phyloP scores from a whole-genome alignment of 768 basidiomycete species.

The Sporobolomyces roseus region DNA sequence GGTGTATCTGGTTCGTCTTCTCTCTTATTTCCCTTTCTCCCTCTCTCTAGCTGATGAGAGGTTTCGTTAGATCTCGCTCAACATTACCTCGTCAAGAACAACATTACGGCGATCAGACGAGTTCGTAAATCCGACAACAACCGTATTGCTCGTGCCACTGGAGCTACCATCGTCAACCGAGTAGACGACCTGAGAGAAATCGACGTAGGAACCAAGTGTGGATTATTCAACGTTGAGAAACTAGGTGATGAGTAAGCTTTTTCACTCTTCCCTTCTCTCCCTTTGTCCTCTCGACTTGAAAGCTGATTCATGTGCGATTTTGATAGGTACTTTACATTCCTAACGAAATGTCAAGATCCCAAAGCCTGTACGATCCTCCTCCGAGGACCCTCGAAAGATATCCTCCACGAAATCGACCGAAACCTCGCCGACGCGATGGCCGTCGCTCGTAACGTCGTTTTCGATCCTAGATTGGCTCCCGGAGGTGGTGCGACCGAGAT shows the following conservation, averaged over 20 bases:
- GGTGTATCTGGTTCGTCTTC: conserved; percentile 72
- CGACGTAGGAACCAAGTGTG: conserved; percentile 89
- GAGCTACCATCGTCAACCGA: conserved; percentile 94
- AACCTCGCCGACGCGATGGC: conserved; percentile 97
- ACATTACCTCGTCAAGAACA: conserved; percentile 76
- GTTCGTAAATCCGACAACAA: conserved; percentile 99
- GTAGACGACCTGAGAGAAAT: conserved; percentile 87
- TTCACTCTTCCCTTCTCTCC: neutral
- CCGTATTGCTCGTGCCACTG: conserved; percentile 89
- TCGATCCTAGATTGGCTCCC: conserved; percentile 88
- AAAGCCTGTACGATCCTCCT: conserved; percentile 98
- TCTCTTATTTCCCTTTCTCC: neutral
- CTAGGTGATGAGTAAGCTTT: conserved; percentile 77
- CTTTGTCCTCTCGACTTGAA: too few species aligned
- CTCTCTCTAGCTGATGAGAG: neutral
- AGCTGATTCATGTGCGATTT: too few species aligned
- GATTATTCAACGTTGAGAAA: conserved; percentile 94
- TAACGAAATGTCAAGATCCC: conserved; percentile 81
- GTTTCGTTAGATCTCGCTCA: conserved; percentile 74
- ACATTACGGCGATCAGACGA: conserved; percentile 90
- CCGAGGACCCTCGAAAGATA: conserved; percentile 95
- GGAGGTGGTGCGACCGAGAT: conserved; percentile 98
- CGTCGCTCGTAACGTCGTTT: conserved; percentile 93
- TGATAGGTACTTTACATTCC: conserved; percentile 97
- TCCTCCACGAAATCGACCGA: conserved; percentile 95